Conservation (phyloP, 768 basidiomycete species). For the Rhodotorula diobovata region DNA sequence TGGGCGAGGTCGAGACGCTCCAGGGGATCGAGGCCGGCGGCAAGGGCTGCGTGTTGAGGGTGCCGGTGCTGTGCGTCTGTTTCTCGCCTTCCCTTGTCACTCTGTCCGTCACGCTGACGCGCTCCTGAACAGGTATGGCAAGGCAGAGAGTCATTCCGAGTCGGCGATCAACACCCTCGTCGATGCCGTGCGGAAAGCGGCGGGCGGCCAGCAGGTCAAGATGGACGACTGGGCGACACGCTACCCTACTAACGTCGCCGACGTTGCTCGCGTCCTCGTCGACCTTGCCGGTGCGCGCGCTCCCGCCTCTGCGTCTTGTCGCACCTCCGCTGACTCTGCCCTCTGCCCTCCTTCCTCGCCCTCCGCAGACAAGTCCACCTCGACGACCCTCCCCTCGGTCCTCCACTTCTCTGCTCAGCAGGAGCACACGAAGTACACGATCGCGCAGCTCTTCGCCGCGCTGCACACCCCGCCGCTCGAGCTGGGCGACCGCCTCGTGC, state of each 20-base stretch:
- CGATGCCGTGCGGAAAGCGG: conserved; percentile 79
- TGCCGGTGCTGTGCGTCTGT: conserved; percentile 73
- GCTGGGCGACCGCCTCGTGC: conserved; percentile 61
- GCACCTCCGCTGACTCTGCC: too few species aligned
- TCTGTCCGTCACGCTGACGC: neutral
- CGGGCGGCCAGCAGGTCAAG: conserved; percentile 71
- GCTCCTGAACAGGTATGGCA: conserved; percentile 64
- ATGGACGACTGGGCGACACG: conserved; percentile 95
- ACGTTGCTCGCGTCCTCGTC: conserved; percentile 78
- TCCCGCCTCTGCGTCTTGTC: too few species aligned
- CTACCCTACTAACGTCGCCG: conserved; percentile 84
- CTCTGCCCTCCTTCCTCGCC: neutral
- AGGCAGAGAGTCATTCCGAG: conserved; percentile 75
- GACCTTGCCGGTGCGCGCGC: conserved; percentile 64
- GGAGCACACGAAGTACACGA: conserved; percentile 87
- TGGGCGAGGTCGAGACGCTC: conserved; percentile 76
- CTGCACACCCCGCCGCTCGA: conserved; percentile 65
- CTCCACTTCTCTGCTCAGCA: conserved; percentile 80
- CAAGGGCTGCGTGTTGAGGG: conserved; percentile 67
- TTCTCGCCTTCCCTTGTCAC: too few species aligned
- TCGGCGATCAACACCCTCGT: conserved; percentile 82
- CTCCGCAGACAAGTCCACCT: conserved; percentile 1
- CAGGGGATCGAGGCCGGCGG: conserved; percentile 55
- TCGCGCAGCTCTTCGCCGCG: conserved; percentile 71
- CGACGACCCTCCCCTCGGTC: conserved; percentile 59